Percentiles rank a stretch among this genome's conserved stretches.
These are phyloP conservation scores for Hypoxylon sp. DNA, from an alignment of 2,329 filamentous ascomycete species.

Conservation along the genomic window DNA sequence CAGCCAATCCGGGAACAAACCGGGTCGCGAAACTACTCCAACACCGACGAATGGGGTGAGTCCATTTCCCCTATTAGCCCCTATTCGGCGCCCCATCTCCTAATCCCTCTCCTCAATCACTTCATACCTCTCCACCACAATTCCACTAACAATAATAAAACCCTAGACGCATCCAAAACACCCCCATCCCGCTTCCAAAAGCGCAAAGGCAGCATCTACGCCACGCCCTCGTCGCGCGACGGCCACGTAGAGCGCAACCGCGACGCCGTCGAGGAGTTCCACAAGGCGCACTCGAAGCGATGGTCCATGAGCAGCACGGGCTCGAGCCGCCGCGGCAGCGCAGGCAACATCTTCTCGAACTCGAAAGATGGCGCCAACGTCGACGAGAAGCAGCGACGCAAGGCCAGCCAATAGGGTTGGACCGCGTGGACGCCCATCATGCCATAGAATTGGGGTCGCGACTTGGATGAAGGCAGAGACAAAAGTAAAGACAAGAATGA, in stretches of 20 bases:
- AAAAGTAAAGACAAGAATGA: neutral
- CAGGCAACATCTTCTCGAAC: conserved; percentile 7
- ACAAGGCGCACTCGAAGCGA: conserved; percentile 68
- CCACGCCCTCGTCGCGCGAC: conserved; percentile 74
- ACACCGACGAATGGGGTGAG: conserved; percentile 64
- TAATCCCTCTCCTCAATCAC: neutral
- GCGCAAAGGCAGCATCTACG: conserved; percentile 76
- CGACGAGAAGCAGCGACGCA: conserved; percentile 32
- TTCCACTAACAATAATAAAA: neutral
- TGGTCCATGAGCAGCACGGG: conserved; percentile 60
- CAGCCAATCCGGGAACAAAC: conserved; percentile 55
- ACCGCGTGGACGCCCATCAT: conserved; percentile 30
- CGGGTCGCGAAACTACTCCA: conserved; percentile 50
- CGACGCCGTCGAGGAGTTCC: conserved; percentile 66
- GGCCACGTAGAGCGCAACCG: conserved; percentile 73
- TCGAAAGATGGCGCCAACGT: neutral
- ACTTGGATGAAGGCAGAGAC: neutral
- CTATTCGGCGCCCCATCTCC: neutral
- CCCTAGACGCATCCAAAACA: conserved; percentile 73
- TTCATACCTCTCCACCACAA: neutral
- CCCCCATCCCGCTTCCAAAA: conserved; percentile 77
- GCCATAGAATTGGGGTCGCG: conserved; percentile 19
- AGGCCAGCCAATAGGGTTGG: conserved; percentile 39
- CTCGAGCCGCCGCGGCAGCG: conserved; percentile 38
- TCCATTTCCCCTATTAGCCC: conserved; percentile 25